Percentiles rank a stretch among this genome's conserved stretches.
Evolutionary conservation across 805 yeast genomes (phyloP).

Genomic region (Nakazawaea holstii): DNA sequence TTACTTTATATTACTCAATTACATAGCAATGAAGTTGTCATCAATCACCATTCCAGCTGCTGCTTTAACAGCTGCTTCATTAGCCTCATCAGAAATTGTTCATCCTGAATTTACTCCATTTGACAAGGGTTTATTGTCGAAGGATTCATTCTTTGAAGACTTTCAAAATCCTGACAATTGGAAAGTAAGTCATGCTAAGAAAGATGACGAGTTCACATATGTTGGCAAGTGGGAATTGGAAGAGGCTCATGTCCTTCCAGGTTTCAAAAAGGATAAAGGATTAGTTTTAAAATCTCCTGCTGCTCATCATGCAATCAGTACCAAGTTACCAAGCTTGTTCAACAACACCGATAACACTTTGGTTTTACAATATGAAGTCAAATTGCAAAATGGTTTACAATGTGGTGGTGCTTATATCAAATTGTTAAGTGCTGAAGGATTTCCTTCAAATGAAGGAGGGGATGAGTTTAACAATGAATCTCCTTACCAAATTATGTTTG

Average conservation of each 20-base stretch:
- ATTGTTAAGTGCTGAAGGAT: slow-evolving; percentile 45
- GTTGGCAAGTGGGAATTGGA: slow-evolving; percentile 75
- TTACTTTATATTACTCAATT: neutral
- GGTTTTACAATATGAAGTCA: slow-evolving; percentile 87
- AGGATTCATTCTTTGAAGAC: slow-evolving; percentile 60
- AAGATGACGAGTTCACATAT: slow-evolving; percentile 52
- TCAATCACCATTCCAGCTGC: slow-evolving; percentile 6
- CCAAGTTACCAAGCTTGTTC: slow-evolving; percentile 50
- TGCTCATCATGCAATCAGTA: slow-evolving; percentile 78
- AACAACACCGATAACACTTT: slow-evolving; percentile 58
- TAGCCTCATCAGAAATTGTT: slow-evolving; percentile 15
- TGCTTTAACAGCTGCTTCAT: neutral
- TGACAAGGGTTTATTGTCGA: slow-evolving; percentile 26
- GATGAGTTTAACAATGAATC: slow-evolving; percentile 56
- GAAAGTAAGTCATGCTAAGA: slow-evolving; percentile 54
- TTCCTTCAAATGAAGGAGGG: slow-evolving; percentile 28
- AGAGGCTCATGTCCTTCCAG: slow-evolving; percentile 53
- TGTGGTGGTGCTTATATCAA: slow-evolving; percentile 93
- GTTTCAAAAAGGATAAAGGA: slow-evolving; percentile 63
- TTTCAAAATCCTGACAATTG: slow-evolving; percentile 45
- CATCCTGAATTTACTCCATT: slow-evolving; percentile 33
- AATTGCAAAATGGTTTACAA: slow-evolving; percentile 67
- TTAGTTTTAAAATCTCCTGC: slow-evolving; percentile 73
- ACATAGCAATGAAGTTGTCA: slow-evolving; percentile 2
- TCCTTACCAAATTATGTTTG: slow-evolving; percentile 86